These are phyloP conservation scores for Bipolaris zeicola DNA, from an alignment of 2,329 filamentous ascomycete genomes.

Conservation along the genomic window DNA sequence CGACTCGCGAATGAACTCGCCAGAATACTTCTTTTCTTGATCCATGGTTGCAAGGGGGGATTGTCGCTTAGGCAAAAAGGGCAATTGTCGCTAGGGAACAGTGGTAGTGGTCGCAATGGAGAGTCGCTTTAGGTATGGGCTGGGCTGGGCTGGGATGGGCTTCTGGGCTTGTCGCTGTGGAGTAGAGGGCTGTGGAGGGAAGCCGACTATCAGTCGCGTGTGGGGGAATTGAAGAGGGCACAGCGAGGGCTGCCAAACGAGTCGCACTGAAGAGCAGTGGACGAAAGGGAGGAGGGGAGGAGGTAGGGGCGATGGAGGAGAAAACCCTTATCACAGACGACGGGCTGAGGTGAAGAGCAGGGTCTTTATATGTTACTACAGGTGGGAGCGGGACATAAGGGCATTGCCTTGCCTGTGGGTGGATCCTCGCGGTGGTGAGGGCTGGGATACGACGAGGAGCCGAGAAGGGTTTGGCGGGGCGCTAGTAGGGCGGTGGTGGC, in stretches of 20 bases:
- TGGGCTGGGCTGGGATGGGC: not conserved
- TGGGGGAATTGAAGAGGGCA: conserved; percentile 22
- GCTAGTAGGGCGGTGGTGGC: conserved; percentile 24
- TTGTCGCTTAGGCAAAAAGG: conserved; percentile 20
- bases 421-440: conserved; percentile 33
- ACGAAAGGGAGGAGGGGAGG: conserved; percentile 17
- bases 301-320: conserved; percentile 19
- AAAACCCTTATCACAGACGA: conserved; percentile 20
- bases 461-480: conserved; percentile 20
- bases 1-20: conserved; percentile 36
- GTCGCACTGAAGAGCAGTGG: conserved; percentile 31
- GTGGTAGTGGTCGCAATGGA: conserved; percentile 13
- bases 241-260: conserved; percentile 31
- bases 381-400: conserved; percentile 25
- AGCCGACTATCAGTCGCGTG: conserved; percentile 20
- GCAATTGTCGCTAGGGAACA: conserved; percentile 14
- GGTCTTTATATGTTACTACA: conserved; percentile 34
- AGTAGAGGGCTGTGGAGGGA: conserved; percentile 11
- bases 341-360: conserved; percentile 16
- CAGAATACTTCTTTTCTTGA: conserved; percentile 41
- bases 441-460: conserved; percentile 20
- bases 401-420: conserved; percentile 20
- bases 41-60: conserved; percentile 33
- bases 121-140: conserved; percentile 22
- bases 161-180: conserved; percentile 22